phyloP scores from a whole-genome alignment of 768 basidiomycete genomes.

The Piloderma croceum region DNA sequence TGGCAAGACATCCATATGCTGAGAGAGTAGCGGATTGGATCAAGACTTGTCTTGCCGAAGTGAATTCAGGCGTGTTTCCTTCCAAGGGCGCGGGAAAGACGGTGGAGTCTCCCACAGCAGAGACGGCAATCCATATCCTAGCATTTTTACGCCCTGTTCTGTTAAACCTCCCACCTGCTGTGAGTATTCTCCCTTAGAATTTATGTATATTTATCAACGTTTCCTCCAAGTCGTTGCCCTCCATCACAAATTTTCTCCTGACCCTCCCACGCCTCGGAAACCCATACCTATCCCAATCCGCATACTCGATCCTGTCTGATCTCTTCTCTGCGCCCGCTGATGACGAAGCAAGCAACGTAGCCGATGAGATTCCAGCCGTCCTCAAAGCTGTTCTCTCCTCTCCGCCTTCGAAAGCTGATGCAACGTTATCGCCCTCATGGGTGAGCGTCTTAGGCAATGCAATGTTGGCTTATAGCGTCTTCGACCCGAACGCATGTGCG shows the following conservation, averaged over 20 bases:
- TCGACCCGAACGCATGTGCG: conserved; percentile 46
- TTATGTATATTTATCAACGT: conserved; percentile 9
- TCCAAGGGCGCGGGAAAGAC: conserved; percentile 50
- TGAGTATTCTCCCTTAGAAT: conserved; percentile 34
- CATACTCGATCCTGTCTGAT: conserved; percentile 82
- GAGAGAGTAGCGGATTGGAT: conserved; percentile 79
- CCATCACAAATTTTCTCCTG: conserved; percentile 67
- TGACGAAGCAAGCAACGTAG: conserved; percentile 43
- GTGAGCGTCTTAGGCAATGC: conserved; percentile 67
- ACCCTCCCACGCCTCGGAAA: conserved; percentile 82
- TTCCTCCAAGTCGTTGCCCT: conserved; percentile 57
- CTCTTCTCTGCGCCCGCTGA: conserved; percentile 58
- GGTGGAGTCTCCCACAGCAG: conserved; percentile 51
- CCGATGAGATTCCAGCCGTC: conserved; percentile 53
- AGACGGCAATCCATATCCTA: conserved; percentile 74
- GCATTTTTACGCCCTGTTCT: conserved; percentile 64
- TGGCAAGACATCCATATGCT: conserved; percentile 79
- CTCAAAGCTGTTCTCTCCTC: conserved; percentile 65
- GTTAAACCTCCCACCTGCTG: conserved; percentile 57
- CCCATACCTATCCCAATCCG: conserved; percentile 81
- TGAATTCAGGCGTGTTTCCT: conserved; percentile 53
- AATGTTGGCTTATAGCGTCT: conserved; percentile 56
- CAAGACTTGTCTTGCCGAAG: conserved; percentile 58
- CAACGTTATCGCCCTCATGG: conserved; percentile 71
- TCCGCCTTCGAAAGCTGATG: conserved; percentile 65